Percentiles rank a stretch among this genome's conserved stretches.
phyloP scores from a whole-genome alignment of 805 yeast genomes.

The Yamadazyma paraphyllophila region DNA sequence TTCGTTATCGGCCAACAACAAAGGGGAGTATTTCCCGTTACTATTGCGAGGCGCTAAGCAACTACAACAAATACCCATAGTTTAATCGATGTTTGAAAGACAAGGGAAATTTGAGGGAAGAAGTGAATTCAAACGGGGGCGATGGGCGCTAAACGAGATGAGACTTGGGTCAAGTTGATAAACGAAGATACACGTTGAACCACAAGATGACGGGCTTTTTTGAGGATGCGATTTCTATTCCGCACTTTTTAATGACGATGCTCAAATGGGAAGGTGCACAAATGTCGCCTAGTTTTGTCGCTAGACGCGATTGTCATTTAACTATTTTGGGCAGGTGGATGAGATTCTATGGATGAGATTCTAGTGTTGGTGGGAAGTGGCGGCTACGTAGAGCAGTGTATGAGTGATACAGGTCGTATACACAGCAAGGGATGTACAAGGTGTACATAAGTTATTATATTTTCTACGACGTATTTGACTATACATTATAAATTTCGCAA shows the following conservation, averaged over 20 bases:
- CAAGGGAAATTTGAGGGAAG: background rate
- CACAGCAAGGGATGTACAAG: too few relatives aligned
- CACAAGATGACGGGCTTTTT: conserved; percentile 2
- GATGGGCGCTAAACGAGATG: background rate
- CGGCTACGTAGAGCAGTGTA: too few relatives aligned
- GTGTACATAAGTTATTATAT: too few relatives aligned
- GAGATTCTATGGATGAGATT: background rate
- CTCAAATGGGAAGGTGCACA: background rate
- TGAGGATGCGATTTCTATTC: conserved; percentile 2
- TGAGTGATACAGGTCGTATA: too few relatives aligned
- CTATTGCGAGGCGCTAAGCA: conserved; percentile 38
- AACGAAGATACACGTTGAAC: background rate
- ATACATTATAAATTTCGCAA: background rate
- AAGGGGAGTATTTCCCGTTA: conserved; percentile 68
- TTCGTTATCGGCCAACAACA: conserved; percentile 86
- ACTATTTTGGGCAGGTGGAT: background rate
- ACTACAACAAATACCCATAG: conserved; percentile 45
- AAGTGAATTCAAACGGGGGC: background rate
- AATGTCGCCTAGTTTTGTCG: background rate
- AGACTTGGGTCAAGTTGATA: background rate
- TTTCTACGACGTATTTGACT: too few relatives aligned
- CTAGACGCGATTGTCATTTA: background rate
- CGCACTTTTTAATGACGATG: conserved; percentile 5
- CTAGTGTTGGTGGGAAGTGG: too few relatives aligned
- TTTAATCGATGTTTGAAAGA: background rate